phyloP scores from a whole-genome alignment of 331 rosid species.

The Erythrophleum ivorense region DNA sequence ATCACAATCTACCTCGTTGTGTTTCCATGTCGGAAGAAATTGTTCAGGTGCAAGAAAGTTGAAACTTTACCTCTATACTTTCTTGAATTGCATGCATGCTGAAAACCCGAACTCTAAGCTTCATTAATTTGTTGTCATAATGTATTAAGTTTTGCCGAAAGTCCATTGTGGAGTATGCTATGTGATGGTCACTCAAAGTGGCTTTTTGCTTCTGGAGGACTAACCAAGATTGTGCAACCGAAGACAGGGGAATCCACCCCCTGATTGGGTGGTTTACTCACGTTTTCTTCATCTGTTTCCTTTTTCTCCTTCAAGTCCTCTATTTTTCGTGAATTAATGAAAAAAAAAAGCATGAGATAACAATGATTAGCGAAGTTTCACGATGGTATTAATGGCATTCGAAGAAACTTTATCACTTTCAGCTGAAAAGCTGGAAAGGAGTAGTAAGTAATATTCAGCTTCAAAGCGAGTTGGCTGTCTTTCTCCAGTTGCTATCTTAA shows the following conservation, averaged over 20 bases:
- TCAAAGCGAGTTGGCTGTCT: slow-evolving; percentile 27
- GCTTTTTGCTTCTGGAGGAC: slow-evolving; percentile 32
- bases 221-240: slow-evolving; percentile 32
- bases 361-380: slow-evolving; percentile 11
- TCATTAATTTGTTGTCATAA: slow-evolving; percentile 7
- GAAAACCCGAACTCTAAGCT: slow-evolving; percentile 18
- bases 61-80: slow-evolving; percentile 37
- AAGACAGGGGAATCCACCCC: slow-evolving; percentile 29
- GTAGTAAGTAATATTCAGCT: slow-evolving; percentile 23
- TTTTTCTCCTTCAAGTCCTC: not conserved
- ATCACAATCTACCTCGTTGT: slow-evolving; percentile 92
- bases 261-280: not conserved
- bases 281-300: slow-evolving; percentile 19
- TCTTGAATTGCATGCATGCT: slow-evolving; percentile 49
- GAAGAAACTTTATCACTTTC: slow-evolving; percentile 36
- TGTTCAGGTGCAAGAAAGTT: slow-evolving; percentile 85
- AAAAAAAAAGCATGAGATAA: slow-evolving; percentile 7
- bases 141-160: slow-evolving; percentile 5
- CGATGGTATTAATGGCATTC: slow-evolving; percentile 29
- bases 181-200: not conserved
- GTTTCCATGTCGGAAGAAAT: slow-evolving; percentile 97
- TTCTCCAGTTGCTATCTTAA: slow-evolving; percentile 11
- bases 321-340: not conserved
- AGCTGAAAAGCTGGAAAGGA: slow-evolving; percentile 31
- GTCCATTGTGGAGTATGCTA: slow-evolving; percentile 2